Evolutionary conservation across 352 stramenopile species (phyloP), one percentile per base, ranked within the genome.

Genomic region (Globisporangium middletonii): DNA sequence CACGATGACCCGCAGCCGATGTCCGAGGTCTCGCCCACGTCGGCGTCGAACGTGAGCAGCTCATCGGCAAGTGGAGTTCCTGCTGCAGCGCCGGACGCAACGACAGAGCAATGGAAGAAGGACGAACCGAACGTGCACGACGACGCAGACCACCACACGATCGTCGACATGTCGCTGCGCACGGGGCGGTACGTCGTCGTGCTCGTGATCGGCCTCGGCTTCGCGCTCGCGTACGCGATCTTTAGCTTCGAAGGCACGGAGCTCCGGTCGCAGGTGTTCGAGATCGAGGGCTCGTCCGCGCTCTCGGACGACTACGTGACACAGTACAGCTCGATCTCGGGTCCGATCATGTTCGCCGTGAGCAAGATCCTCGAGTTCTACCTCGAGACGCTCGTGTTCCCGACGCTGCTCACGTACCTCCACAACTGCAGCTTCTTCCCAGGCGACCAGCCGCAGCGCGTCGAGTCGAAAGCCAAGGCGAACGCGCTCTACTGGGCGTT

Each of bases 381-480:
- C 35, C 52, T 43, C 50, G 61, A 67, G 56, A 67, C 57, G 55
- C 50, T 67, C 42, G 48, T 66, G 53, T 67, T 67, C 28, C 61
- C 61, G 50, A 64, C 57, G 45, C 50, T 67, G 12, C 3, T 59
- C 35, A 67, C 61, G 56, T 67, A 67, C 41, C 27, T 67, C 35
- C 55, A 59, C 49, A 67, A 67, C 48, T 68, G 60, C 42, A 53
- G 51, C 38, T 57, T 68, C 46, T 71, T 63, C 53, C 64, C 64
- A 1, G 61, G 64, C 8, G 64, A 71, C 48, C 55, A 68, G 28
- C 64, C 64, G 41, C 60, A 59, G 1, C 60, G 61, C 19, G 53
- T 68, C n/a, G 53, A 60, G 49, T 64, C 55, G 44, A 59, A 60
- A 12, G 11, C 42, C 19, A 68, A 68, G 33, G 51, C 57, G 50